Evolutionary conservation across 139 green algal genomes (phyloP).

Genomic region (Microglena sp.): DNA sequence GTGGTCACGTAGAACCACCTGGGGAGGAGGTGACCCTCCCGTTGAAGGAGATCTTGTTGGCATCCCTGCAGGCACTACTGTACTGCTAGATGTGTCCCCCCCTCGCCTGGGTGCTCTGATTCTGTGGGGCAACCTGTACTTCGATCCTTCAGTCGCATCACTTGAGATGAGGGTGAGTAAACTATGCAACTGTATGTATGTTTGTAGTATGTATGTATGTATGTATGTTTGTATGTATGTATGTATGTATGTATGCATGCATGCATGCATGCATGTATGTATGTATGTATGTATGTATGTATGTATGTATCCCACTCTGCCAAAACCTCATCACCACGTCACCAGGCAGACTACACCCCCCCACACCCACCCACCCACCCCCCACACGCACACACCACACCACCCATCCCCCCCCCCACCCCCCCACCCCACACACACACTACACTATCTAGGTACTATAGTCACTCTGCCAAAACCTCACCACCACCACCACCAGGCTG

Average conservation of each 20-base stretch:
- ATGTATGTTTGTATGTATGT: background rate
- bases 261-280: constrained; percentile 4
- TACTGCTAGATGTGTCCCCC: constrained; percentile 54
- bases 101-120: constrained; percentile 35
- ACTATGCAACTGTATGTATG: background rate
- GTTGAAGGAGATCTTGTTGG: constrained; percentile 29
- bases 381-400: too few species aligned
- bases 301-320: background rate
- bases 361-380: too few species aligned
- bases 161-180: constrained; percentile 6
- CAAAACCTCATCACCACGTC: background rate
- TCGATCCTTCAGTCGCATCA: constrained; percentile 25
- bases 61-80: constrained; percentile 27
- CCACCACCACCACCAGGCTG: too few species aligned
- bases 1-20: constrained; percentile 49
- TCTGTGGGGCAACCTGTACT: constrained; percentile 46
- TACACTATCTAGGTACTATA: too few species aligned
- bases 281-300: background rate
- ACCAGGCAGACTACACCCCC: background rate
- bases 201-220: background rate
- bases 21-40: constrained; percentile 43
- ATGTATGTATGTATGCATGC: background rate
- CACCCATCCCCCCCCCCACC: too few species aligned
- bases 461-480: background rate
- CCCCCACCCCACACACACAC: too few species aligned